A percentile compares a stretch with the other conserved stretches of the same genome.
These are phyloP conservation scores for Crithidia brevicula DNA, from an alignment of 208 protist species.

Conservation along the genomic window DNA sequence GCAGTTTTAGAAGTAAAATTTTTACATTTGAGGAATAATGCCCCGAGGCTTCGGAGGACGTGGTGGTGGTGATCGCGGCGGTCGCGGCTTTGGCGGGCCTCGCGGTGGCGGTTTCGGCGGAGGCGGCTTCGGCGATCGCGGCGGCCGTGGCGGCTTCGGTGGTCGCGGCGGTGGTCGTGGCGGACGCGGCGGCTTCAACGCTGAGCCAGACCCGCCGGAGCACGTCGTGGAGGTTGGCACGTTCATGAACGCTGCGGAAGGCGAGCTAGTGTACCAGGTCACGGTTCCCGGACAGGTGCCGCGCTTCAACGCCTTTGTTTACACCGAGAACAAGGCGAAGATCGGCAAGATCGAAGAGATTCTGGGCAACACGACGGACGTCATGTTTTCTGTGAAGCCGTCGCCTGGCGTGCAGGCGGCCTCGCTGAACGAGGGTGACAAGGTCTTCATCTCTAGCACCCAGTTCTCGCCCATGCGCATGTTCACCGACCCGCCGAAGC, in stretches of 20 bases:
- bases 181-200: constrained; percentile 66
- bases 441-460: constrained; percentile 85
- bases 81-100: constrained; percentile 51
- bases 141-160: constrained; percentile 37
- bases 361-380: constrained; percentile 83
- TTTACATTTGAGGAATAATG: constrained; percentile 18
- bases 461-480: constrained; percentile 84
- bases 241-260: constrained; percentile 90
- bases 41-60: constrained; percentile 36
- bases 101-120: constrained; percentile 44
- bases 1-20: constrained; percentile 2
- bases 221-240: constrained; percentile 75
- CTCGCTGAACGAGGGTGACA: constrained; percentile 86
- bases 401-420: constrained; percentile 83
- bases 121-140: constrained; percentile 41
- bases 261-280: constrained; percentile 90
- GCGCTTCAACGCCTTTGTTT: constrained; percentile 94
- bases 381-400: constrained; percentile 93
- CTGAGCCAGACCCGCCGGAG: constrained; percentile 89
- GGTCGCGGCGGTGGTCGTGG: constrained; percentile 56
- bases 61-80: constrained; percentile 24
- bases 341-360: constrained; percentile 94
- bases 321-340: constrained; percentile 92
- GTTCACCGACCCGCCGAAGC: constrained; percentile 90
- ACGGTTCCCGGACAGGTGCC: constrained; percentile 61